Evolutionary conservation across 2,329 filamentous ascomycete species (phyloP).

Genomic region (Mollisiaceae sp.): DNA sequence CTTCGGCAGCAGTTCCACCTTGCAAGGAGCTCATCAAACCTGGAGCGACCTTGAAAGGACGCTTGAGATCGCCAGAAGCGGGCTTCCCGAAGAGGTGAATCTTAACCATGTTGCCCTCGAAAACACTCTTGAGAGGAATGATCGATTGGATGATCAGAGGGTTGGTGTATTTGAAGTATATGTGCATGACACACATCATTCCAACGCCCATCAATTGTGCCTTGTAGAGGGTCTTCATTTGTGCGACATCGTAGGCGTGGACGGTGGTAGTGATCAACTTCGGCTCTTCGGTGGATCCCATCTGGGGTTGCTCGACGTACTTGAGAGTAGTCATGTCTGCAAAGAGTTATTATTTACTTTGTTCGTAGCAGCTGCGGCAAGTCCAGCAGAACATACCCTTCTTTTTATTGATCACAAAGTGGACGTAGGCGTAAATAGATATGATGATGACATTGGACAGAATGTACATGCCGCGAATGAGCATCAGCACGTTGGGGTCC

Average conservation of each 20-base stretch:
- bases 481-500: constrained; percentile 72
- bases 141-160: constrained; percentile 98
- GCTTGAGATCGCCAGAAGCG: constrained; percentile 87
- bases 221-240: constrained; percentile 86
- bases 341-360: constrained; percentile 1
- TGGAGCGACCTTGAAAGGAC: constrained; percentile 87
- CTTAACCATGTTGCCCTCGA: constrained; percentile 96
- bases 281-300: constrained; percentile 92
- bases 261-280: constrained; percentile 97
- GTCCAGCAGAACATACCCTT: constrained; percentile 70
- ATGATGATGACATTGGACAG: constrained; percentile 81
- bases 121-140: constrained; percentile 92
- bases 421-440: constrained; percentile 82
- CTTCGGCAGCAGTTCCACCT: constrained; percentile 64
- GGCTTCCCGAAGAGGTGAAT: constrained; percentile 90
- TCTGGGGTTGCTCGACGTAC: constrained; percentile 93
- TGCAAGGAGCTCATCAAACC: constrained; percentile 84
- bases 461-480: constrained; percentile 65
- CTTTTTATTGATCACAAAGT: constrained; percentile 89
- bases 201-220: constrained; percentile 92
- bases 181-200: constrained; percentile 99
- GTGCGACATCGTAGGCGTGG: constrained; percentile 89
- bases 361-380: background rate
- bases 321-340: constrained; percentile 95
- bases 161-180: constrained; percentile 99